These are phyloP conservation scores for Neofusicoccum cordaticola DNA, from an alignment of 2,329 filamentous ascomycete species.

Conservation along the genomic window DNA sequence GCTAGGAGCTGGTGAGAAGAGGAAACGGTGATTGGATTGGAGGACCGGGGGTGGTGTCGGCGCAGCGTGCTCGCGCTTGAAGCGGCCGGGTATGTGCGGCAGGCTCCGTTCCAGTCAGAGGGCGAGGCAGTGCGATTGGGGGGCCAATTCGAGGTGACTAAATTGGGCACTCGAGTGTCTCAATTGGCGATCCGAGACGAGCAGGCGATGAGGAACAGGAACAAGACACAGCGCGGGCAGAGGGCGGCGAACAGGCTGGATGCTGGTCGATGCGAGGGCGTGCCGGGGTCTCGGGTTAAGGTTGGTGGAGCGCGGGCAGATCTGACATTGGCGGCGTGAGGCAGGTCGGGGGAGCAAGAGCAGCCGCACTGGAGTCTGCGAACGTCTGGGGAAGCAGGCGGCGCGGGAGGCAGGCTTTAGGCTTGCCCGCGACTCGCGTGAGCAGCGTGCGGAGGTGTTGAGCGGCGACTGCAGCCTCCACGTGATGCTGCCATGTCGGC, in stretches of 20 bases:
- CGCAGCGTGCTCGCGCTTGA: not conserved
- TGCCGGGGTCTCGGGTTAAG: not conserved
- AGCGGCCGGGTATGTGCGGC: not conserved
- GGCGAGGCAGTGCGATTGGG: no score
- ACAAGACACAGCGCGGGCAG: no score
- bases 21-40: not conserved
- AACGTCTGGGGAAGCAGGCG: not conserved
- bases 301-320: not conserved
- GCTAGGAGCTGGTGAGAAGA: not conserved
- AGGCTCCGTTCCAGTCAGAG: no score
- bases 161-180: no score
- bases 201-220: no score
- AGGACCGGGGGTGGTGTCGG: not conserved
- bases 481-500: not conserved
- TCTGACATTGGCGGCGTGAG: not conserved
- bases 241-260: not conserved
- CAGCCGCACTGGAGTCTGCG: not conserved
- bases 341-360: not conserved
- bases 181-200: no score
- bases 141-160: no score
- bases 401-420: not conserved
- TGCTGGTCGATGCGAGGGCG: conserved; percentile 6
- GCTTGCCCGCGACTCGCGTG: not conserved
- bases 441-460: conserved; percentile 9
- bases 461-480: not conserved